Conservation (phyloP, 129 eudicot species). For the Centrapalus pauciflorus region DNA sequence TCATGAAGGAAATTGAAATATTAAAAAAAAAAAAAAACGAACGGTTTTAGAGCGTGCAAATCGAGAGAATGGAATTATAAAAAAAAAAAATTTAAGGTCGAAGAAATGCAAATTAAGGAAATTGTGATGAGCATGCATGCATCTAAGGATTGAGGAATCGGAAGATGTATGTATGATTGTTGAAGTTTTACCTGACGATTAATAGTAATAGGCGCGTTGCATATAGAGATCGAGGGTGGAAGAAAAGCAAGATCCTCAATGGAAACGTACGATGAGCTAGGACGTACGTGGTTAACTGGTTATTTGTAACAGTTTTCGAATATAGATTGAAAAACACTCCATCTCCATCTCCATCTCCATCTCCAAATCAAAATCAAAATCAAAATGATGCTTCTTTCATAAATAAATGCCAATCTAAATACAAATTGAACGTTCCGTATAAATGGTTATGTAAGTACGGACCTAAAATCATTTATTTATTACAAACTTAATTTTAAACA, state of each 20-base stretch:
- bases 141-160: constrained; percentile 2
- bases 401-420: too few species aligned
- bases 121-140: constrained; percentile 7
- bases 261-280: constrained; percentile 21
- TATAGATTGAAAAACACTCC: too few species aligned
- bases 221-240: constrained; percentile 11
- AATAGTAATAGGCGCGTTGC: constrained; percentile 11
- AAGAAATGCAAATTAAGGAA: constrained; percentile 2
- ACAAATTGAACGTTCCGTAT: too few species aligned
- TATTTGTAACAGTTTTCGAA: not conserved
- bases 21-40: not conserved
- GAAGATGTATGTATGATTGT: constrained; percentile 10
- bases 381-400: too few species aligned
- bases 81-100: not conserved
- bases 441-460: too few species aligned
- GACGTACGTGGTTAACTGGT: not conserved
- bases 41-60: constrained; percentile 11
- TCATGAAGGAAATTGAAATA: not conserved
- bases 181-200: constrained; percentile 15
- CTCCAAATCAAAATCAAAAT: too few species aligned
- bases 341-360: too few species aligned
- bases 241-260: constrained; percentile 14
- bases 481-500: too few species aligned
- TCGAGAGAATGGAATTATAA: not conserved
- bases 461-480: too few species aligned